phyloP scores from a whole-genome alignment of 2,329 filamentous ascomycete genomes.

The Xylaria sp. region DNA sequence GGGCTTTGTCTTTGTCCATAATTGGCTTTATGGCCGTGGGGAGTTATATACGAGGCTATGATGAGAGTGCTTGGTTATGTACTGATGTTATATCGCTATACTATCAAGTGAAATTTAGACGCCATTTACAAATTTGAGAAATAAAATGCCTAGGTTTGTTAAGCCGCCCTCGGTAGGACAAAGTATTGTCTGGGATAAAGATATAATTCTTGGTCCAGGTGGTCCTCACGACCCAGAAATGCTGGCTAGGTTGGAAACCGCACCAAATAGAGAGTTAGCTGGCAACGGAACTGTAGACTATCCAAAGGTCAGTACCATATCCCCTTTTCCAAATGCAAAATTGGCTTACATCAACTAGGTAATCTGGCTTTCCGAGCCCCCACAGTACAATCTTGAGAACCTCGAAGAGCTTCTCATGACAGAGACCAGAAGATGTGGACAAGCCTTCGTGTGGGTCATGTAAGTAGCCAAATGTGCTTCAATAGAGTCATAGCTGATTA shows the following conservation, averaged over 20 bases:
- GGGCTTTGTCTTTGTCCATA: not conserved
- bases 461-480: not conserved
- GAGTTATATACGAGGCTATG: not conserved
- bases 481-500: not conserved
- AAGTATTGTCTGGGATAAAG: slow-evolving; percentile 3
- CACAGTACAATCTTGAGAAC: not conserved
- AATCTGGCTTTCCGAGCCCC: not conserved
- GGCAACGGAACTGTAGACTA: not conserved
- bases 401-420: not conserved
- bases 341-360: not conserved
- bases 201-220: slow-evolving; percentile 4
- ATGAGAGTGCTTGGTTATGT: not conserved
- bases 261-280: not conserved
- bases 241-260: not conserved
- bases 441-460: slow-evolving; percentile 4
- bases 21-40: not conserved
- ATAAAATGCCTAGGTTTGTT: not conserved
- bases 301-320: not conserved
- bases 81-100: not conserved
- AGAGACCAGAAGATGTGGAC: not conserved
- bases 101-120: not conserved
- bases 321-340: not conserved
- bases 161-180: not conserved
- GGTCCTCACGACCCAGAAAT: not conserved
- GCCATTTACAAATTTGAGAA: not conserved